Base-by-base conservation (phyloP, 164 flowering plant genomes). In the Nymphaea colorata region DNA sequence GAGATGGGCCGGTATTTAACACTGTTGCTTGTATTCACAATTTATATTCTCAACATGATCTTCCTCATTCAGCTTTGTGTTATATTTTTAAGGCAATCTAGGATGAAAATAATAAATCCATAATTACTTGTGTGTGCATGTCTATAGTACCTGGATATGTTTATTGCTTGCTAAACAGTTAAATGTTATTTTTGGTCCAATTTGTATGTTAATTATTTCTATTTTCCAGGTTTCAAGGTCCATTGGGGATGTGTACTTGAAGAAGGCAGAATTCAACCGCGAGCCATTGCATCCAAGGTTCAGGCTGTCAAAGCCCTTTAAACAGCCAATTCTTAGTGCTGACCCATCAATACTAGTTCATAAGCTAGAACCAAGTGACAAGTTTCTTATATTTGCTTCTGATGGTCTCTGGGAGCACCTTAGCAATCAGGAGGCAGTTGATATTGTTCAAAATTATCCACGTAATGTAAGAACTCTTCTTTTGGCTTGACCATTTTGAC, bases 371-470 rank as follows among this genome's bases (percentile, higher is more conserved):
- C 87, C 89, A 0, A 80, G 83, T 63, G 98, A 93, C 64, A 86
- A 76, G 67, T 90, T 90, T 75, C 85, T 91, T 25, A 89, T 91
- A 74, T 87, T 92, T 79, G 98, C 96, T 70, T 92, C 98, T 5
- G 95, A 93, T 72, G 93, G 96, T 57, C 78, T 93, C 36, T 93
- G 98, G 98, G 98, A 93, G 76, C 93, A 93, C 78, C 84, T 93
- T 25, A 85, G 83, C 85, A 93, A 89, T 75, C 91, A 93, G 72
- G 92, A 87, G 70, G 97, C 96, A 41, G 97, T 86, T 68, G 86
- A 90, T 72, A 82, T 93, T 47, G 96, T 93, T 65, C 74, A 82
- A 77, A 77, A 62, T 44, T 72, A 72, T 73, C 90, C 94, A 25
- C 88, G 88, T 47, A 82, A 85, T 69, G 98, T 89, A 81, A 65